A percentile compares a stretch with the other conserved stretches of the same genome.
Conservation (phyloP, 148 eudicot genomes). For the Rhododendron simsii region DNA sequence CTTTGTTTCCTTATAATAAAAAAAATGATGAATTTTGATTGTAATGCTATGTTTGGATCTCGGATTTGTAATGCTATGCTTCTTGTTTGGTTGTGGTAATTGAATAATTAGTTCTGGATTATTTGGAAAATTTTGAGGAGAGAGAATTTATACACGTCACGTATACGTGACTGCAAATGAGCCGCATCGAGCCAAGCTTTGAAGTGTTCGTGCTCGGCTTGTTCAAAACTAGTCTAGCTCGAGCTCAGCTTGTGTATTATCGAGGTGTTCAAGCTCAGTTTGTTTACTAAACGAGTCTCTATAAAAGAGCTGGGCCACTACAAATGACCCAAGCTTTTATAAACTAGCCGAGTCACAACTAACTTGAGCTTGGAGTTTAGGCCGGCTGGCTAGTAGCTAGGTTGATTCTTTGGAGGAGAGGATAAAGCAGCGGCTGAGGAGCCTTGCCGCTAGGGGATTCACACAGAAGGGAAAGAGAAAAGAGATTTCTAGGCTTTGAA, state of each 20-base stretch:
- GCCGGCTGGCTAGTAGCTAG: too few species aligned
- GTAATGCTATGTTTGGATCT: not conserved
- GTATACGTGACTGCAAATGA: not conserved
- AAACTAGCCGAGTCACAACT: not conserved
- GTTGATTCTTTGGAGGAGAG: too few species aligned
- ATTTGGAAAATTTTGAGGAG: not conserved
- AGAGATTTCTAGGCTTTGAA: too few species aligned
- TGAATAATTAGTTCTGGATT: not conserved
- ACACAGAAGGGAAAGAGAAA: too few species aligned
- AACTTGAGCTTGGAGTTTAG: not conserved
- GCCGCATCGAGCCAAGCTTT: not conserved
- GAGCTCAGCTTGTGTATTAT: too few species aligned
- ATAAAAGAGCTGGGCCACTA: not conserved
- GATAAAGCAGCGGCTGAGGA: too few species aligned
- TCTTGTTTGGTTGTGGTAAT: not conserved
- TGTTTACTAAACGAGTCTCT: too few species aligned
- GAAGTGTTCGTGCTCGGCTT: too few species aligned
- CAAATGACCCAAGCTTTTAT: not conserved
- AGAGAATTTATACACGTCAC: not conserved
- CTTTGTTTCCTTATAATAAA: not conserved
- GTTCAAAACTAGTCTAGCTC: too few species aligned
- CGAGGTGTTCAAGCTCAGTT: too few species aligned
- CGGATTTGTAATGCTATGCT: not conserved
- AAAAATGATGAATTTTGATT: not conserved
- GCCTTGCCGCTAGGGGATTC: too few species aligned